Evolutionary conservation across 2,329 filamentous ascomycete genomes (phyloP).

Genomic region (Xylariaceae sp.): DNA sequence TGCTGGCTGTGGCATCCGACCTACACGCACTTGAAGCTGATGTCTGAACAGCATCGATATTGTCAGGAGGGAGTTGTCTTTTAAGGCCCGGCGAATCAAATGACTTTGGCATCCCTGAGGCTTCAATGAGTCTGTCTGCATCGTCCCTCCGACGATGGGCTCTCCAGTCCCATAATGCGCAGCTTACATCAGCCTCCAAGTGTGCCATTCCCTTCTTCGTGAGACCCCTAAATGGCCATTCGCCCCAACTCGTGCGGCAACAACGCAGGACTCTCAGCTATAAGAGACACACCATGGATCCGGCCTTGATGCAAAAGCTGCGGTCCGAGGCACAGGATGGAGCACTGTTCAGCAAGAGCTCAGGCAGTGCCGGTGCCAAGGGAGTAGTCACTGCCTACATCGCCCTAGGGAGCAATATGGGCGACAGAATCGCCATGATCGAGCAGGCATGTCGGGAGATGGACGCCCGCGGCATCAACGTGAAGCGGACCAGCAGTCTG

Average conservation of each 20-base stretch:
- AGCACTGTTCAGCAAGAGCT: conserved; percentile 12
- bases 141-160: conserved; percentile 22
- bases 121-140: conserved; percentile 18
- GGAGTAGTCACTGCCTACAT: conserved; percentile 57
- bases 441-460: conserved; percentile 76
- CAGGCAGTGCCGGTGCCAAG: conserved; percentile 14
- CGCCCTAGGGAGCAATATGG: conserved; percentile 87
- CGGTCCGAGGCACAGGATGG: conserved; percentile 10
- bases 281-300: conserved; percentile 17
- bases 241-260: conserved; percentile 1
- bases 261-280: conserved; percentile 8
- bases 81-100: conserved; percentile 3
- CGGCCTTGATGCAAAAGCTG: conserved; percentile 12
- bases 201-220: too few relatives aligned
- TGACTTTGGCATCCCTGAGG: conserved; percentile 5
- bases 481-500: conserved; percentile 75
- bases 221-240: conserved; percentile 1
- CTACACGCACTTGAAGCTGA: too few relatives aligned
- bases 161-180: conserved; percentile 15
- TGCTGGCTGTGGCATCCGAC: too few relatives aligned
- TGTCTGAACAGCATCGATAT: too few relatives aligned
- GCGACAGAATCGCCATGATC: conserved; percentile 76
- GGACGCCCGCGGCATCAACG: conserved; percentile 61
- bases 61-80: too few relatives aligned
- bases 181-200: too few relatives aligned